Percentiles rank a stretch among this genome's conserved stretches.
Evolutionary conservation across 2,329 filamentous ascomycete genomes (phyloP).

Genomic region (Paecilomyces niveus): DNA sequence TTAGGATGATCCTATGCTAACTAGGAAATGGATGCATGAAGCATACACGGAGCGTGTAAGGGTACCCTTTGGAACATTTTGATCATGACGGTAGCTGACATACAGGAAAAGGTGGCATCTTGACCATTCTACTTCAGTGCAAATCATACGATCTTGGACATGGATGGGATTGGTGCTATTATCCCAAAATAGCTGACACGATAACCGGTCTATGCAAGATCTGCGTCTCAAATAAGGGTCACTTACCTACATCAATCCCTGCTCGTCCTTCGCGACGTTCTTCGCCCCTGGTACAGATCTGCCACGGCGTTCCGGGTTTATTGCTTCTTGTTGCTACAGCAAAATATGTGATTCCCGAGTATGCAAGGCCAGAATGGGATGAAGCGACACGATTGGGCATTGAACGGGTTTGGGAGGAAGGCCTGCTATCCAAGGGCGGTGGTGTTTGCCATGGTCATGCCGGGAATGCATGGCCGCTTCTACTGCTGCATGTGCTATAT

Average conservation of each 20-base stretch:
- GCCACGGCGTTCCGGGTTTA: slow-evolving; percentile 34
- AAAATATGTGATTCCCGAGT: slow-evolving; percentile 16
- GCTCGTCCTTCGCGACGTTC: slow-evolving; percentile 13
- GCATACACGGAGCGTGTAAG: slow-evolving; percentile 16
- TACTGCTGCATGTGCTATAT: slow-evolving; percentile 29
- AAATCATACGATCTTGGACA: slow-evolving; percentile 20
- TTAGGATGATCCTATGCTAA: background rate
- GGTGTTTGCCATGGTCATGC: slow-evolving; percentile 35
- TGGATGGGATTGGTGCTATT: slow-evolving; percentile 10
- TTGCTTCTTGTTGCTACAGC: slow-evolving; percentile 28
- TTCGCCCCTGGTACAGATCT: slow-evolving; percentile 33
- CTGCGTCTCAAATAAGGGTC: slow-evolving; percentile 26
- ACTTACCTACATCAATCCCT: slow-evolving; percentile 32
- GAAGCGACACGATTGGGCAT: slow-evolving; percentile 24
- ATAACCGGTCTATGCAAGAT: slow-evolving; percentile 30
- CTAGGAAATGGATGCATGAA: background rate
- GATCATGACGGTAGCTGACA: background rate
- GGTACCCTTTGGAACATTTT: background rate
- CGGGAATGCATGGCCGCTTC: slow-evolving; percentile 34
- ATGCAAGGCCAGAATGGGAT: slow-evolving; percentile 34
- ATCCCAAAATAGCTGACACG: slow-evolving; percentile 28
- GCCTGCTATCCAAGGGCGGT: slow-evolving; percentile 34
- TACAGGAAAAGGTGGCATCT: slow-evolving; percentile 25
- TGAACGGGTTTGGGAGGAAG: slow-evolving; percentile 34
- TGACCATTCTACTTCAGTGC: slow-evolving; percentile 30